Evolutionary conservation across 2,329 filamentous ascomycete species (phyloP).

Genomic region (Penicillium polonicum): DNA sequence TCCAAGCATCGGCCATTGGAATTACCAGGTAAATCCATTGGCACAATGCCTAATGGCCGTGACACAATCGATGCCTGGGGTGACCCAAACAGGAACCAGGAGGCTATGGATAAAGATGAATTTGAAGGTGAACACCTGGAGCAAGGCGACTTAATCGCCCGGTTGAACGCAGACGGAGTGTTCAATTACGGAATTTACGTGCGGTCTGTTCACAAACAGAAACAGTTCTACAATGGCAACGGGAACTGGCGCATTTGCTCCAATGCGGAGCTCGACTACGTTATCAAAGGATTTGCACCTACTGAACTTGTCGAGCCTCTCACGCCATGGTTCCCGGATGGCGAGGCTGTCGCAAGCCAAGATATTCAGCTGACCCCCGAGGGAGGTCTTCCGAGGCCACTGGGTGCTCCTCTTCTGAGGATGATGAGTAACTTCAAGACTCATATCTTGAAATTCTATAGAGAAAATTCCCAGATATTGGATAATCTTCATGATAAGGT

Average conservation of each 20-base stretch:
- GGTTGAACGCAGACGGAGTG: slow-evolving; percentile 30
- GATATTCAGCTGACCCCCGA: slow-evolving; percentile 40
- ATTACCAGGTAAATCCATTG: slow-evolving; percentile 22
- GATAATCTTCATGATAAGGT: slow-evolving; percentile 41
- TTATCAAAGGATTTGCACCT: slow-evolving; percentile 51
- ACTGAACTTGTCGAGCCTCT: slow-evolving; percentile 48
- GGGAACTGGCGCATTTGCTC: slow-evolving; percentile 46
- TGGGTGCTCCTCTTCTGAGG: slow-evolving; percentile 37
- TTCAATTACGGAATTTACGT: slow-evolving; percentile 43
- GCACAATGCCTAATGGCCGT: slow-evolving; percentile 37
- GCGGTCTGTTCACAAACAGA: slow-evolving; percentile 41
- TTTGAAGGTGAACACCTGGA: slow-evolving; percentile 40
- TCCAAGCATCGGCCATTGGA: slow-evolving; percentile 14
- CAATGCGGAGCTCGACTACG: slow-evolving; percentile 46
- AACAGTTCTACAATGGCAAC: slow-evolving; percentile 44
- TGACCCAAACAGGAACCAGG: slow-evolving; percentile 25
- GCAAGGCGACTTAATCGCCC: slow-evolving; percentile 43
- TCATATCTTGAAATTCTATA: slow-evolving; percentile 36
- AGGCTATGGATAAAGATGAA: slow-evolving; percentile 28
- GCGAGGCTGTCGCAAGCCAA: slow-evolving; percentile 24
- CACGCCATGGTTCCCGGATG: slow-evolving; percentile 51
- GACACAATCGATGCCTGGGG: slow-evolving; percentile 32
- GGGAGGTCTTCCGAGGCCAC: slow-evolving; percentile 42
- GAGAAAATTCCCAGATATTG: slow-evolving; percentile 33
- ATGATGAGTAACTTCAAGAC: slow-evolving; percentile 37